Evolutionary conservation across 805 yeast genomes (phyloP), one percentile per base, ranked within the genome.

Genomic region (Candida nitratophila): DNA sequence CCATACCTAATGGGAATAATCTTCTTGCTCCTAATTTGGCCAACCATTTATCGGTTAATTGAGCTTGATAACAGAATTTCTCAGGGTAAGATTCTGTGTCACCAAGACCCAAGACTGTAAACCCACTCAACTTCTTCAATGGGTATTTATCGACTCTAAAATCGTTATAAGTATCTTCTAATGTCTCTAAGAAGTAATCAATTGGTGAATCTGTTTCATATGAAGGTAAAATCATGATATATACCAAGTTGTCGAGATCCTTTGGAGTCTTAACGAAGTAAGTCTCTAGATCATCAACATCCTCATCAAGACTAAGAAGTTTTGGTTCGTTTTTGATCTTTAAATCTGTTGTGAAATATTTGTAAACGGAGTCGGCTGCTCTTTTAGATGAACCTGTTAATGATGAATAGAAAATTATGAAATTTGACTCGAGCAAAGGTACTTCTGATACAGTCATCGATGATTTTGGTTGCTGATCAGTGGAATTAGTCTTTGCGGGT

Each of bases 201-300:
- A 90, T 72, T 14, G 97, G 96, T 1, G 95, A 86, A 60, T 89
- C 97, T 0, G 90, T 85, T 51, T 88, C 96, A 58, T 89, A 89
- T 0, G 96, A 87, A 1, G 97, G 97, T 29, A 89, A 68, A 15
- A 89, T 86, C 46, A 89, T 50, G 32, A 90, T 59, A 55, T 87
- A 89, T 12, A 87, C 64, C 35, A 76, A 64, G 44, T 79, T 73
- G 1, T 47, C 32, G 1, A 48, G 21, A 26, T 53, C 43, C 27
- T 56, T 51, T 6, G 95, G 95, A 11, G 79, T 71, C 41, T 74
- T 75, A 39, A 86, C 70, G 59, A 89, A 89, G 60, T 77, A 89
- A 46, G 84, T 84, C 55, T 90, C 97, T 42, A 86, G 65, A 62
- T 90, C 96, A 50, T 82, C 84, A 16, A 90, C 68, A 52, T 77